These are phyloP conservation scores for Xylariaceae sp. DNA, from an alignment of 2,329 filamentous ascomycete species.

Conservation along the genomic window DNA sequence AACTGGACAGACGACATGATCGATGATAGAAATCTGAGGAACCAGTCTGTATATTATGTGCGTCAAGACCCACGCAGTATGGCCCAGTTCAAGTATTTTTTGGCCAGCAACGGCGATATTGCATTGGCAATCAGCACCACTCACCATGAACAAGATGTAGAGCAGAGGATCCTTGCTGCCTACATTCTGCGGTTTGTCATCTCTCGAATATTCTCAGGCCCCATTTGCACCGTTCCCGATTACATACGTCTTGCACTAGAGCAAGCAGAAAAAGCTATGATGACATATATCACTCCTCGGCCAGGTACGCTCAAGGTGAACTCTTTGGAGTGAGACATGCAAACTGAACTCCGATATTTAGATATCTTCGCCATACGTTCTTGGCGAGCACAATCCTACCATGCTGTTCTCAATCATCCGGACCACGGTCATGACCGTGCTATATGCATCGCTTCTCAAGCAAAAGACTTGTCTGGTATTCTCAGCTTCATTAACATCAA, in stretches of 20 bases:
- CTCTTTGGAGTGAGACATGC: no score
- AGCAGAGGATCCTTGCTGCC: neutral
- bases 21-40: neutral
- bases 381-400: conserved; percentile 25
- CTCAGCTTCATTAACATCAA: neutral
- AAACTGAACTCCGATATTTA: neutral
- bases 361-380: conserved; percentile 6
- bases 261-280: neutral
- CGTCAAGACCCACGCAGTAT: neutral
- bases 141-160: neutral
- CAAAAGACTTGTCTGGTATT: conserved; percentile 9
- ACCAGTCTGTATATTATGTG: neutral
- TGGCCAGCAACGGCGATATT: neutral
- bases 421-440: conserved; percentile 9
- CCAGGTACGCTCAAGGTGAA: no score
- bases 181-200: neutral
- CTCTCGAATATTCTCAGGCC: neutral
- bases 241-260: neutral
- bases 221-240: neutral
- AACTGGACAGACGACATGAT: neutral
- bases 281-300: neutral
- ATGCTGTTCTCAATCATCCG: conserved; percentile 28
- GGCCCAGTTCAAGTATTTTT: neutral
- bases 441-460: conserved; percentile 22
- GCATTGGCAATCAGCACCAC: neutral